A percentile compares a stretch with the other conserved stretches of the same genome.
These are phyloP conservation scores for Colletotrichum sansevieriae DNA, from an alignment of 2,329 filamentous ascomycete genomes.

Conservation along the genomic window DNA sequence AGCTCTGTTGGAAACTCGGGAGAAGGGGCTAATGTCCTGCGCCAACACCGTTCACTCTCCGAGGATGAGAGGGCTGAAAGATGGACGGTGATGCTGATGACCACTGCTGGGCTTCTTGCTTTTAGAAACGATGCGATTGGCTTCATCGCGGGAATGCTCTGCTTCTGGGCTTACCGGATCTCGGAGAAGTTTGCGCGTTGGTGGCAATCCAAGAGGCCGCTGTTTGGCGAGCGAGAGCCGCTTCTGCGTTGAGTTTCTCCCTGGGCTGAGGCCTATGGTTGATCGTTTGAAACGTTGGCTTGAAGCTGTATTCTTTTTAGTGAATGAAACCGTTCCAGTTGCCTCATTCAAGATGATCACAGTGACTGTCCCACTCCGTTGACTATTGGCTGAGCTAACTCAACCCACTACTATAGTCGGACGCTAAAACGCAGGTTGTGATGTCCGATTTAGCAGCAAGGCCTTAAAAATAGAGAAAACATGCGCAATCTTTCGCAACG, in stretches of 20 bases:
- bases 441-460: too few relatives aligned
- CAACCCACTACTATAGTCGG: too few relatives aligned
- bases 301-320: too few relatives aligned
- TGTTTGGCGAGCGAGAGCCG: slow-evolving; percentile 49
- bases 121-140: slow-evolving; percentile 93
- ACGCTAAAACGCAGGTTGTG: too few relatives aligned
- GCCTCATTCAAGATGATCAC: too few relatives aligned
- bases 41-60: slow-evolving; percentile 65
- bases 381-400: too few relatives aligned
- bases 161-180: slow-evolving; percentile 76
- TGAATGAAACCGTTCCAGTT: too few relatives aligned
- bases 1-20: slow-evolving; percentile 57
- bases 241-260: slow-evolving; percentile 42
- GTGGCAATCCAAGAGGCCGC: slow-evolving; percentile 48
- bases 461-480: too few relatives aligned
- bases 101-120: slow-evolving; percentile 82
- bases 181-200: slow-evolving; percentile 58
- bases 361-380: too few relatives aligned
- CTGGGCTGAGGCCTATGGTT: too few relatives aligned
- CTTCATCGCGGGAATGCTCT: slow-evolving; percentile 84
- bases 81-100: slow-evolving; percentile 93
- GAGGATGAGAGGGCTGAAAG: slow-evolving; percentile 79
- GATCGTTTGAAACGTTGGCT: too few relatives aligned
- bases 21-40: slow-evolving; percentile 49
- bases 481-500: too few relatives aligned